Evolutionary conservation across 1,284 basidiomycete species (phyloP).

Genomic region (Pyrrhoderma noxium): DNA sequence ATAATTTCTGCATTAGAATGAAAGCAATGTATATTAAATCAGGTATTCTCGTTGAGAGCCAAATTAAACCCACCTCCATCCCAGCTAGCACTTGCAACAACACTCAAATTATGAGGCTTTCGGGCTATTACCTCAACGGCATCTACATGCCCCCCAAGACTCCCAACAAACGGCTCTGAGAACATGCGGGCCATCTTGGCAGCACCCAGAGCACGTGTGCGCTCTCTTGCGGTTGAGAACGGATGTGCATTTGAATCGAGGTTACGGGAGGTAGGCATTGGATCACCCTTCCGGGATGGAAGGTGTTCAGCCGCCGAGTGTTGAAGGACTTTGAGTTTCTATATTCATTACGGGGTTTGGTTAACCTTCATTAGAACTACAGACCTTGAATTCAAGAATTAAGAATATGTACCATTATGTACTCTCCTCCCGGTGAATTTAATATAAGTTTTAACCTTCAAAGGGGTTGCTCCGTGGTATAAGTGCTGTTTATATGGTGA

Average conservation of each 20-base stretch:
- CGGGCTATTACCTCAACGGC: constrained; percentile 86
- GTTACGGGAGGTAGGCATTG: constrained; percentile 85
- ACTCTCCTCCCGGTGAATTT: too few relatives aligned
- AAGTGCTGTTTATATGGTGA: too few relatives aligned
- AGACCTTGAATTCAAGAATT: too few relatives aligned
- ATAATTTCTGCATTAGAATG: constrained; percentile 67
- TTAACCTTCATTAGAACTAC: too few relatives aligned
- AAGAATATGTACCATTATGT: too few relatives aligned
- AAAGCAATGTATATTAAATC: neutral
- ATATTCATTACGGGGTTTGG: constrained; percentile 3
- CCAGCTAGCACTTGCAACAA: constrained; percentile 91
- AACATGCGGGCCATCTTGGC: constrained; percentile 97
- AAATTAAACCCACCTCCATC: constrained; percentile 71
- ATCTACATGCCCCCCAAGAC: constrained; percentile 90
- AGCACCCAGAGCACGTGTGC: constrained; percentile 89
- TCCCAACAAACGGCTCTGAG: constrained; percentile 90
- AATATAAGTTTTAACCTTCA: too few relatives aligned
- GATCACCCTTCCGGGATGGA: constrained; percentile 66
- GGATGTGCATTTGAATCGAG: constrained; percentile 93
- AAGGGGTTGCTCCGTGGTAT: too few relatives aligned
- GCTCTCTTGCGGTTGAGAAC: constrained; percentile 88
- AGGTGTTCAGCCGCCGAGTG: constrained; percentile 75
- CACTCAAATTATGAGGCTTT: constrained; percentile 71
- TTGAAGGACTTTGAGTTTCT: constrained; percentile 88
- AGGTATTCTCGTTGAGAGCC: constrained; percentile 1